Evolutionary conservation across 2,329 filamentous ascomycete genomes (phyloP), one percentile per base, ranked within the genome.

Genomic region (Tolypocladium tropicale): DNA sequence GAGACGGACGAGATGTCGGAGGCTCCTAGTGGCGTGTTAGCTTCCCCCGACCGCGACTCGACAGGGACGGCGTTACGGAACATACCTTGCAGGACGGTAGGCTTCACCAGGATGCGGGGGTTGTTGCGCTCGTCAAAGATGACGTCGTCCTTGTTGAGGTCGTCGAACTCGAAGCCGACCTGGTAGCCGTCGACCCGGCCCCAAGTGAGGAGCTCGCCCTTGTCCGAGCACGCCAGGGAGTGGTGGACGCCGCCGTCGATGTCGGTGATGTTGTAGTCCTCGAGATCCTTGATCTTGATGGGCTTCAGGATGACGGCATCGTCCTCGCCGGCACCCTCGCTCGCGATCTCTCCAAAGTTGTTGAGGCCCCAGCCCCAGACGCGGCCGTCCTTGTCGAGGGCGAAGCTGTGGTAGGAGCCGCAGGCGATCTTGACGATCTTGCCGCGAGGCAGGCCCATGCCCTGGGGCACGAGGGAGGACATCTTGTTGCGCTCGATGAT

Each of bases 341-440:
- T 82, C 5, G 75, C 90, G 18, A 88, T 89, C 74, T 95, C 86
- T 60, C 86, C 88, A 70, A 89, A 95, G 72, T 88, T 91, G 78
- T 95, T 95, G 33, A 93, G 76, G 28, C 91, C 90, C 90, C 90
- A 95, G 0, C 85, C 82, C 72, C 84, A 94, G 34, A 93, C 86
- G 33, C 81, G 78, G 41, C 85, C 88, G 16, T 82, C 79, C 56
- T 81, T 79, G 70, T 87, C 83, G 51, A 95, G 77, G 21, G 89
- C 89, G 63, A 95, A 93, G 63, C 85, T 88, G 75, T 95, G 89
- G 72, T 92, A 93, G 16, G 86, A 82, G 49, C 90, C 90, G 60
- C 82, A 84, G 21, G 79, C 80, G 52, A 76, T 67, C 63, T 75
- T 70, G 53, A 62, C 61, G 49, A 89, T 81, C 63, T 76, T 77